A percentile compares a stretch with the other conserved stretches of the same genome.
Evolutionary conservation across 371 early-diverging fungal species (phyloP).

Genomic region (Apophysomyces variabilis): DNA sequence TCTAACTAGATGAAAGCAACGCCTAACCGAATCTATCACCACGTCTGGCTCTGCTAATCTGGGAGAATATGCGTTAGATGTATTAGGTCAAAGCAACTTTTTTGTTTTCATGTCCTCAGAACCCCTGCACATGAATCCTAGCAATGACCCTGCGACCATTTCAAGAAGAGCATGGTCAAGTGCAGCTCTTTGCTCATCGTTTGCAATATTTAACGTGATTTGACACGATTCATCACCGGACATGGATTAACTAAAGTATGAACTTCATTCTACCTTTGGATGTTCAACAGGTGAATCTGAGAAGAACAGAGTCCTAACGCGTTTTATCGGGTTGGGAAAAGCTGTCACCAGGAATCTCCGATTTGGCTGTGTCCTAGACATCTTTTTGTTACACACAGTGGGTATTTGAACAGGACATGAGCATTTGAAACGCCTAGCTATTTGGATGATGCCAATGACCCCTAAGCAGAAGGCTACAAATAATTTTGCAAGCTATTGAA

Average conservation of each 20-base stretch:
- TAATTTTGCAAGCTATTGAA: no score
- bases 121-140: slow-evolving; percentile 9
- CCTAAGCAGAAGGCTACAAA: no score
- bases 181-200: slow-evolving; percentile 7
- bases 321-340: neutral
- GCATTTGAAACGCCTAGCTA: no score
- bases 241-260: neutral
- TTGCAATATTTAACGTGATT: slow-evolving; percentile 5
- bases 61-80: neutral
- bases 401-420: no score
- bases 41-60: no score
- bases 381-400: no score
- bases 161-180: neutral
- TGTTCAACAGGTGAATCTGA: neutral
- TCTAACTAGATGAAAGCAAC: no score
- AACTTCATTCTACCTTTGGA: neutral
- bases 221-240: slow-evolving; percentile 10
- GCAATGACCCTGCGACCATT: slow-evolving; percentile 11
- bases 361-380: no score
- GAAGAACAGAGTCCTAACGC: neutral
- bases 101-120: neutral
- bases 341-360: no score
- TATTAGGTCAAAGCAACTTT: neutral
- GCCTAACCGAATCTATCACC: no score
- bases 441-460: no score